A percentile compares a stretch with the other conserved stretches of the same genome.
Evolutionary conservation across 305 asterid species (phyloP).

Genomic region (Striga hermonthica): DNA sequence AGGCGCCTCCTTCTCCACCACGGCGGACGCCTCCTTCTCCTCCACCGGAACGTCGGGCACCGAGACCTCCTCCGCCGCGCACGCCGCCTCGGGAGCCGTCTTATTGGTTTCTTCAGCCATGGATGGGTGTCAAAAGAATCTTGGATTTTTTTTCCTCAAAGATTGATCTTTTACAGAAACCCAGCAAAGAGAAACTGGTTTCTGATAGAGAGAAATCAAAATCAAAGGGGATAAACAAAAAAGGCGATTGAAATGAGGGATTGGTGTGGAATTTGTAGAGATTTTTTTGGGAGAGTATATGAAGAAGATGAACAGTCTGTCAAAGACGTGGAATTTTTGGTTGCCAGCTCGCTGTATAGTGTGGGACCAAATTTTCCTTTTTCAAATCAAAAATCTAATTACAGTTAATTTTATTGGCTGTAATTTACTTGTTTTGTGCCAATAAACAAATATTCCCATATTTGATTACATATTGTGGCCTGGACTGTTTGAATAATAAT

Average conservation of each 20-base stretch:
- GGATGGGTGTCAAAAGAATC: constrained; percentile 4
- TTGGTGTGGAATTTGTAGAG: constrained; percentile 27
- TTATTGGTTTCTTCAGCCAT: constrained; percentile 85
- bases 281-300: not conserved
- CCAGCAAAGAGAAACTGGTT: no score
- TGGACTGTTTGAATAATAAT: not conserved
- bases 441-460: not conserved
- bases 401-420: constrained; percentile 2
- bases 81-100: constrained; percentile 42
- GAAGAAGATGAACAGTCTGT: constrained; percentile 44
- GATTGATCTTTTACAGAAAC: no score
- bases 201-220: constrained; percentile 7
- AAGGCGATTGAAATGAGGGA: not conserved
- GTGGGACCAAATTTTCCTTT: constrained; percentile 39
- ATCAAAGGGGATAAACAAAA: constrained; percentile 19
- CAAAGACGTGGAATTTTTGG: constrained; percentile 35
- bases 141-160: not conserved
- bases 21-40: constrained; percentile 33
- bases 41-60: constrained; percentile 48
- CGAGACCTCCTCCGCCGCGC: constrained; percentile 39
- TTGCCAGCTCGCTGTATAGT: constrained; percentile 45
- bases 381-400: constrained; percentile 10
- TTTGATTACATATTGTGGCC: not conserved
- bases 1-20: constrained; percentile 47
- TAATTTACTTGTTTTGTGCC: constrained; percentile 6